Base-by-base conservation (phyloP, 164 flowering plant genomes). In the Liriodendron chinense region DNA sequence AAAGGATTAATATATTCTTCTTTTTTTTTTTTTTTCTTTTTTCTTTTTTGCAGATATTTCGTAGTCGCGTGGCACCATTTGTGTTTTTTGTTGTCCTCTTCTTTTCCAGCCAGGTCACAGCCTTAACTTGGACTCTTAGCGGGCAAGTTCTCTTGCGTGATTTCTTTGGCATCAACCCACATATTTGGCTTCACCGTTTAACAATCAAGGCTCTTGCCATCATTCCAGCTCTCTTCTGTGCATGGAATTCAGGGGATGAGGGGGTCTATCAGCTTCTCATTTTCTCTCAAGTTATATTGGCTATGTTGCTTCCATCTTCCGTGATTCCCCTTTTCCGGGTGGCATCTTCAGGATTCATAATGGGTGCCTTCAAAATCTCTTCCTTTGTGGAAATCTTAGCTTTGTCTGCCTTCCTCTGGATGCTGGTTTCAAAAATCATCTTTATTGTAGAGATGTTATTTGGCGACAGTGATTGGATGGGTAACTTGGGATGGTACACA, bases 301-400 rank as follows among this genome's bases (percentile, higher is more conserved):
- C 96, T 72, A 78, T 96, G 81, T 74, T 89, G 76, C 93, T 96
- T 78, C 99, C 99, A 63, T 90, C 99, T 78, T 90, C 98, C 75
- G 90, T 93, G 72, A 86, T 96, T 72, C 98, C 98, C 10, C 94
- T 96, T 48, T 90, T 92, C 76, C 87, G 98, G n/a, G 85, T 96
- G 65, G 96, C 99, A 20, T 86, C 97, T 1, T 92, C 98, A 53
- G 83, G 89, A 75, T 68, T 84, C 47, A 82, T 94, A 48, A 96
- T 96, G 99, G 97, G 96, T 65, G 75, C 65, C 65, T 61, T 80
- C 78, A 96, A 87, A 76, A 82, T 89, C 69, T 87, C 99, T 75
- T 92, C 82, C 24, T 24, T 84, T 61, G 68, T 87, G 77, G 98
- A 94, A 85, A 93, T 89, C 77, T 82, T 91, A 22, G 86, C 87